Base-by-base conservation (phyloP, 306 rosid genomes). In the Vigna angularis region DNA sequence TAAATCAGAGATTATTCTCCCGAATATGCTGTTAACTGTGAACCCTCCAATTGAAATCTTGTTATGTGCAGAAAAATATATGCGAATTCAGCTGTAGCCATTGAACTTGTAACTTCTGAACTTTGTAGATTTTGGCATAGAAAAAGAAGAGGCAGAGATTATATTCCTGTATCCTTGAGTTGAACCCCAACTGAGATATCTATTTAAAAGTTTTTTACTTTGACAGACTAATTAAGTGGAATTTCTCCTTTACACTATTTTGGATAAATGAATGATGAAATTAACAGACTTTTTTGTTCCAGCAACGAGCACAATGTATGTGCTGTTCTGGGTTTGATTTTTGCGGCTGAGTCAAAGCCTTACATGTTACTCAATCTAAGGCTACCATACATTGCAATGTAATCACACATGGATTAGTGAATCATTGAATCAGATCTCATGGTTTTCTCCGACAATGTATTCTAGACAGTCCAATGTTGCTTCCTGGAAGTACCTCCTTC, bases 21-120 rank as follows among this genome's bases (percentile, higher is more conserved):
- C n/a, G 44, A 70, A 61, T 61, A 57, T 45, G 72, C 18, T 52
- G 47, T 42, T 11, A 42, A 42, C 13, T 42, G 64, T 52, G 50
- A 73, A 48, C 85, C 85, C 53, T 61, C 81, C 76, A 66, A 69
- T 70, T 32, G 79, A 85, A 70, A 24, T 70, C 55, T 44, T 49
- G 66, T 56, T 53, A 65, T 59, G 73, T 85, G 77, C 70, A 44
- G 44, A 63, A 65, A 67, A n/a, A 22, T 72, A 85, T 73, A 85
- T 79, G 70, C 74, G 70, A 44, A 74, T 82, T 77, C 22, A 82
- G 56, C 68, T 45, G 55, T 73, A 52, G 78, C 79, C 79, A 69
- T 64, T 77, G 26, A 30, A 32, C 4, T 63, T 76, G 20, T 55
- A 77, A 55, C 38, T 68, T 44, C 22, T 9, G 22, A 45, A 20